A percentile compares a stretch with the other conserved stretches of the same genome.
Conservation (phyloP, 2,329 filamentous ascomycete genomes). For the Colletotrichum eleusines region DNA sequence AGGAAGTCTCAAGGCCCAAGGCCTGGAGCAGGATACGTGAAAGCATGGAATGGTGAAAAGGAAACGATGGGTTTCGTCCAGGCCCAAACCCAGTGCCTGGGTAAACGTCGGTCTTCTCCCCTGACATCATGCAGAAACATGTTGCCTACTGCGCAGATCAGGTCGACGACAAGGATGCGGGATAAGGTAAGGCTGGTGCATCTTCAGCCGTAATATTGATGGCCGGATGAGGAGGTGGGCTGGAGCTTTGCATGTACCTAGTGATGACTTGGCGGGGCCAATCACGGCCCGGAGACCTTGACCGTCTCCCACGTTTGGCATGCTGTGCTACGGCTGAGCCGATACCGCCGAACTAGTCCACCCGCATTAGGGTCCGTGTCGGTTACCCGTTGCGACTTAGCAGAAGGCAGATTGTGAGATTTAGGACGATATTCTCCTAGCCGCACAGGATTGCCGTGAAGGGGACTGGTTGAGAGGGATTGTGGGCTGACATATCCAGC, state of each 20-base stretch:
- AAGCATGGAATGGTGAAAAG: conserved; percentile 24
- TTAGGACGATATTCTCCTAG: conserved; percentile 3
- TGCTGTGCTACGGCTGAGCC: conserved; percentile 36
- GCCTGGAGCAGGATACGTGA: conserved; percentile 3
- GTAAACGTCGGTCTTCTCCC: conserved; percentile 1
- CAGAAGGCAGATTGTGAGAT: conserved; percentile 36
- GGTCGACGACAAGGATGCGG: conserved; percentile 28
- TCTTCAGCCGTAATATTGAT: conserved; percentile 38
- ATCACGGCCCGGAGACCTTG: conserved; percentile 18
- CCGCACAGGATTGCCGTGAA: conserved; percentile 31
- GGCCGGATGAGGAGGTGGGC: conserved; percentile 40
- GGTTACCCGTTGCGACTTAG: conserved; percentile 34
- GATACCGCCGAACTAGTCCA: conserved; percentile 28
- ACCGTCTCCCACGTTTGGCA: conserved; percentile 10
- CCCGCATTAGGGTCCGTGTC: conserved; percentile 35
- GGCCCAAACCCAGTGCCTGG: neutral
- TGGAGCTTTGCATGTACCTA: conserved; percentile 35
- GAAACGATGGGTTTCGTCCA: neutral
- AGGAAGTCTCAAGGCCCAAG: neutral
- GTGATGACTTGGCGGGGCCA: conserved; percentile 35
- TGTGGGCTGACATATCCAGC: conserved; percentile 35
- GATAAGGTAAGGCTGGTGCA: conserved; percentile 40
- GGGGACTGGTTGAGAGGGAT: conserved; percentile 28
- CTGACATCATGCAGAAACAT: neutral
- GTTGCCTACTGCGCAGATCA: neutral